These are phyloP conservation scores for Aschersonia sp. DNA, from an alignment of 2,329 filamentous ascomycete species.

Conservation along the genomic window DNA sequence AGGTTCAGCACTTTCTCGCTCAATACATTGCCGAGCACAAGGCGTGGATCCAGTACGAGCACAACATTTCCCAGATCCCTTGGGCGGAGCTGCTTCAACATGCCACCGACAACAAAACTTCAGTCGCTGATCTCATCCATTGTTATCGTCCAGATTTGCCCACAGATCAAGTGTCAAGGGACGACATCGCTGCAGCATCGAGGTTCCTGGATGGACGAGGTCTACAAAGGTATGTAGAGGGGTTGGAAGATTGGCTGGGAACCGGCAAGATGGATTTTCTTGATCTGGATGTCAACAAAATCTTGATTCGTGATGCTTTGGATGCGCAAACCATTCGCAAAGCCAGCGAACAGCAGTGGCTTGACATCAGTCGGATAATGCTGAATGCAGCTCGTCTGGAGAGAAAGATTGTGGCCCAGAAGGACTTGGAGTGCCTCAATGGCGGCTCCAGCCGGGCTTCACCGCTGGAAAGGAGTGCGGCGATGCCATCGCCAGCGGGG, in stretches of 20 bases:
- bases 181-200: constrained; percentile 6
- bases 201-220: constrained; percentile 7
- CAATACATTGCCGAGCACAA: constrained; percentile 9
- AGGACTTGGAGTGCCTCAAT: neutral
- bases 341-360: constrained; percentile 5
- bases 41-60: constrained; percentile 9
- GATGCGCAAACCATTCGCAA: constrained; percentile 6
- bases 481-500: neutral
- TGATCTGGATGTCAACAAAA: constrained; percentile 8
- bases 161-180: constrained; percentile 8
- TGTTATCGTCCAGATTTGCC: constrained; percentile 9
- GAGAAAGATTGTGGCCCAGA: neutral
- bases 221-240: neutral
- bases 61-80: constrained; percentile 4
- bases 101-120: constrained; percentile 3
- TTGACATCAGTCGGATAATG: constrained; percentile 4
- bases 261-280: constrained; percentile 9
- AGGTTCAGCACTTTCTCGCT: constrained; percentile 10
- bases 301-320: constrained; percentile 9
- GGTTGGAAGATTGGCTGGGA: constrained; percentile 7
- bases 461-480: neutral
- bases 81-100: constrained; percentile 4
- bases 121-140: constrained; percentile 5
- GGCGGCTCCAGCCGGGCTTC: neutral
- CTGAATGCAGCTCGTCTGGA: neutral